phyloP scores from a whole-genome alignment of 2,329 filamentous ascomycete species.

The Aspergillus novoparasiticus region DNA sequence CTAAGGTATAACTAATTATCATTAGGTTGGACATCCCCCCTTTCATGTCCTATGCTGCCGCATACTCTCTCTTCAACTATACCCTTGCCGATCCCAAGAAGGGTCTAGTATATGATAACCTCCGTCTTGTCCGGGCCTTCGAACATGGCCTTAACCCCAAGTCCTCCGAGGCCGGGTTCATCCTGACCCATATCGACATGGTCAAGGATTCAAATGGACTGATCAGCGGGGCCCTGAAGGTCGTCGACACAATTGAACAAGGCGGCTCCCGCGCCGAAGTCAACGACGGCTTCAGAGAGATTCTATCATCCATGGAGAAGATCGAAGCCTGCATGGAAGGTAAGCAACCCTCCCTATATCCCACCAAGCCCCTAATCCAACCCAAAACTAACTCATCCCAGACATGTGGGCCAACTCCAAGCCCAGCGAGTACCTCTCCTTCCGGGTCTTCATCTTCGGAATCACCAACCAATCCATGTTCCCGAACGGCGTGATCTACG shows the following conservation, averaged over 20 bases:
- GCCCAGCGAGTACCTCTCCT: constrained; percentile 80
- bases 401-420: constrained; percentile 90
- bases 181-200: constrained; percentile 96
- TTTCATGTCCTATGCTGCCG: constrained; percentile 82
- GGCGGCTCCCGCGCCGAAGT: constrained; percentile 58
- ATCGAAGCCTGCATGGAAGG: constrained; percentile 81
- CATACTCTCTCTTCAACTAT: constrained; percentile 66
- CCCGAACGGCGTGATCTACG: constrained; percentile 85
- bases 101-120: constrained; percentile 61
- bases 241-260: constrained; percentile 60
- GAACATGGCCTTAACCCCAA: constrained; percentile 83
- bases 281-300: constrained; percentile 64
- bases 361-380: neutral
- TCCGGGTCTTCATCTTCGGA: constrained; percentile 96
- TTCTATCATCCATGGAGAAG: constrained; percentile 65
- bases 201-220: constrained; percentile 81
- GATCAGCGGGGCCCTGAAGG: constrained; percentile 70
- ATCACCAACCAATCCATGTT: constrained; percentile 95
- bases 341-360: constrained; percentile 34
- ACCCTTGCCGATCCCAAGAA: constrained; percentile 58
- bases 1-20: neutral
- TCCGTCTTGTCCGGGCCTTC: constrained; percentile 87
- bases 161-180: constrained; percentile 91
- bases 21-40: constrained; percentile 73
- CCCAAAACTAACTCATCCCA: constrained; percentile 26